Evolutionary conservation across 176 grass and related monocot genomes (phyloP), one percentile per base, ranked within the genome.

Genomic region (Rhipidocladum racemiflorum): DNA sequence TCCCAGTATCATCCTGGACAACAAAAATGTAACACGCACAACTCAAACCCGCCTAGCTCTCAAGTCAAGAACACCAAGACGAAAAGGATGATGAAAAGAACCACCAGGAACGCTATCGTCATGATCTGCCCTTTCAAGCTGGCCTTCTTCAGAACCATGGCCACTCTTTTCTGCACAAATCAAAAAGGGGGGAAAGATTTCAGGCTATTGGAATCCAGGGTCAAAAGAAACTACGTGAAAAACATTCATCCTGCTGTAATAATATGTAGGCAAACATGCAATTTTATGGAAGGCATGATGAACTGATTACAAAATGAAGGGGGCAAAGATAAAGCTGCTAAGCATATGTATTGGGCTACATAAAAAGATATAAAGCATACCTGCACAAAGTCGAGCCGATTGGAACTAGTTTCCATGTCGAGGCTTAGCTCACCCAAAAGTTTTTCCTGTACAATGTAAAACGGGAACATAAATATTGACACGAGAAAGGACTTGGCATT

Each of bases 1-100:
- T n/a, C n/a, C 17, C 70, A 57, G 0, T 6, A 14, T 55, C 6
- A 16, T 56, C 24, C 7, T 48, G 2, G 34, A 48, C 29, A 24
- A 80, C 0, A 66, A 9, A 5, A 28, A 44, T 17, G 30, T 35
- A 75, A 72, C 59, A 38, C 64, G 39, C 36, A 24, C 20, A 21
- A 11, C 24, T 15, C 5, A 5, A 54, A 20, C 13, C 2, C 1
- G 11, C 24, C 39, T n/a, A n/a, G n/a, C n/a, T 61, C 25, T 94
- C 86, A 97, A 25, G 90, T 95, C 61, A 98, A 87, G 72, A 95
- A 98, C 16, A 95, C 95, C 70, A 98, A 78, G 75, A 98, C 76
- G 54, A 98, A 98, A 88, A 98, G 95, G 84, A 93, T 82, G 48
- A 98, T 91, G 80, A 98, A 91, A 60, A 98, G 95, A 78, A 98